Percentiles rank a stretch among this genome's conserved stretches.
phyloP scores from a whole-genome alignment of 192 early-diverging fungal genomes.

The Phycomyces blakesleeanus region DNA sequence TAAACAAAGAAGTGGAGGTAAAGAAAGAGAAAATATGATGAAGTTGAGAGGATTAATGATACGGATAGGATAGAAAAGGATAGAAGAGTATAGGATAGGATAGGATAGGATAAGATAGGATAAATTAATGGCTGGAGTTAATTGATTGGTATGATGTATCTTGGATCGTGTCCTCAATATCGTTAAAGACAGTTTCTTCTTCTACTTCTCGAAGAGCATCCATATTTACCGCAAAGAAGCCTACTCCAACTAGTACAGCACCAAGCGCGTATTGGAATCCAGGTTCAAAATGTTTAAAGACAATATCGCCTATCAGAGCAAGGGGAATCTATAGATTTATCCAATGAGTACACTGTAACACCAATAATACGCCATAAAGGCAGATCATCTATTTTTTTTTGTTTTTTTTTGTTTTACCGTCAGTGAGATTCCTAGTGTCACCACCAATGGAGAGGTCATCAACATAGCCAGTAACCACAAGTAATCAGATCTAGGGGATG shows the following conservation, averaged over 20 bases:
- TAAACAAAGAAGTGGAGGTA: no score
- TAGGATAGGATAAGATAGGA: no score
- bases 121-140: no score
- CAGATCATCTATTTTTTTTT: neutral
- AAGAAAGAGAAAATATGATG: no score
- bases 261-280: conserved; percentile 56
- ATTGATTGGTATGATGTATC: no score
- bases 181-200: neutral
- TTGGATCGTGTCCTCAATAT: neutral
- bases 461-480: conserved; percentile 77
- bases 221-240: conserved; percentile 65
- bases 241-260: conserved; percentile 58
- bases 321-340: conserved; percentile 49
- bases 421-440: conserved; percentile 73
- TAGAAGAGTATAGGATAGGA: no score
- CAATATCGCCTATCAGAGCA: conserved; percentile 66
- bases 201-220: conserved; percentile 40
- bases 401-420: conserved; percentile 44
- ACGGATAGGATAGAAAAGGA: no score
- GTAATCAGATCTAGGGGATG: conserved; percentile 60
- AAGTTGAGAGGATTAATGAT: no score
- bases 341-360: neutral
- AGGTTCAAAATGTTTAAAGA: conserved; percentile 55
- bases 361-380: neutral
- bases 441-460: conserved; percentile 77